These are phyloP conservation scores for Monosporozyma servazzii DNA, from an alignment of 805 yeast genomes.

Conservation along the genomic window DNA sequence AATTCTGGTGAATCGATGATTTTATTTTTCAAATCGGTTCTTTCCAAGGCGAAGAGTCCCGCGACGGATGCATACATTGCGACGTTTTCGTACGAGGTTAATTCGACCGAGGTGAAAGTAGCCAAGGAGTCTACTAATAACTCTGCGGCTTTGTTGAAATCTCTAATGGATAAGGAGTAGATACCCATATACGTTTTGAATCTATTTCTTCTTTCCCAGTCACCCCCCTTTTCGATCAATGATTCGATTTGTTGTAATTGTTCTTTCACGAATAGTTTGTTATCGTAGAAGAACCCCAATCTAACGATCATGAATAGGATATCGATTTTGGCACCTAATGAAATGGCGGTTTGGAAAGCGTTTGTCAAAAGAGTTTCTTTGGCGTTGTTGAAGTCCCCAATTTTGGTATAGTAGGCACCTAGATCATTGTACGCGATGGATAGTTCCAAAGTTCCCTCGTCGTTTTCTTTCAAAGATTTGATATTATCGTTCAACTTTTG, in stretches of 20 bases:
- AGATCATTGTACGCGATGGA: conserved; percentile 68
- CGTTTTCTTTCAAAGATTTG: conserved; percentile 41
- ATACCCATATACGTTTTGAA: conserved; percentile 87
- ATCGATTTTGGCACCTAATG: conserved; percentile 87
- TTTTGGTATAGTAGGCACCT: conserved; percentile 79
- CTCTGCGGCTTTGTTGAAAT: conserved; percentile 76
- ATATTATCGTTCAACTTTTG: conserved; percentile 37
- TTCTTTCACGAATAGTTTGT: conserved; percentile 57
- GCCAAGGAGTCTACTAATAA: conserved; percentile 84
- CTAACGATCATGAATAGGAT: conserved; percentile 72
- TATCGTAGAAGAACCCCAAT: conserved; percentile 82
- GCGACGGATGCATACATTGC: conserved; percentile 81
- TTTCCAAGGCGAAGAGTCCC: conserved; percentile 74
- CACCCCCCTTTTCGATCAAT: conserved; percentile 93
- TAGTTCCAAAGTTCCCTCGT: conserved; percentile 81
- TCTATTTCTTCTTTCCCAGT: conserved; percentile 96
- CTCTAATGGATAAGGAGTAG: conserved; percentile 72
- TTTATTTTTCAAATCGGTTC: conserved; percentile 75
- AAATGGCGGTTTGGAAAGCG: conserved; percentile 70
- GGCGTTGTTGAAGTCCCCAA: conserved; percentile 75
- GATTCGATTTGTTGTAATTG: conserved; percentile 64
- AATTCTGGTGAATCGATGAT: conserved; percentile 92
- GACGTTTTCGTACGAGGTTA: conserved; percentile 80
- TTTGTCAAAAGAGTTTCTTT: conserved; percentile 42
- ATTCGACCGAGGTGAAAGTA: conserved; percentile 88